Evolutionary conservation across 345 rosid genomes (phyloP).

Genomic region (Salix brachista): DNA sequence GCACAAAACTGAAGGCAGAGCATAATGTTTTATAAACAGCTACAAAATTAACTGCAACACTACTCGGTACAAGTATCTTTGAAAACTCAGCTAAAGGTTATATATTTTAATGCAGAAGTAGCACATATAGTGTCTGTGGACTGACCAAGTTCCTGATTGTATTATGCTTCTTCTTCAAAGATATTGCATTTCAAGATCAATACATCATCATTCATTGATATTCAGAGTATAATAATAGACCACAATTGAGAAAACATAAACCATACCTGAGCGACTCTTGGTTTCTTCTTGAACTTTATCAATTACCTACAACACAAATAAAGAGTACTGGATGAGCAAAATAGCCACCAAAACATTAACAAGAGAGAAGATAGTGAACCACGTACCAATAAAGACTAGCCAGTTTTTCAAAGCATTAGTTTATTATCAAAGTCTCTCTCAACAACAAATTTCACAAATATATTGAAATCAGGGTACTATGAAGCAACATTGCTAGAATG

Average conservation of each 20-base stretch:
- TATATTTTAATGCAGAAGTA: background rate
- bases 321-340: constrained; percentile 7
- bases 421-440: background rate
- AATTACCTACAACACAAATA: constrained; percentile 53
- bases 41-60: background rate
- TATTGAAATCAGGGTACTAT: background rate
- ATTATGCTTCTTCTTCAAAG: background rate
- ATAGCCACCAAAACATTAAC: background rate
- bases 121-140: background rate
- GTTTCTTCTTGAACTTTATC: constrained; percentile 86
- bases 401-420: background rate
- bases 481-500: background rate
- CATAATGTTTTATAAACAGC: background rate
- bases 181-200: background rate
- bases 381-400: background rate
- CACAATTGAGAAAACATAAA: background rate
- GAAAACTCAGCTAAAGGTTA: background rate
- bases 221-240: background rate
- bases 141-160: background rate
- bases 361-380: background rate
- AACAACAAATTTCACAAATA: background rate
- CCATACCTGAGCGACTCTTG: constrained; percentile 61
- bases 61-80: background rate
- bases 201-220: background rate
- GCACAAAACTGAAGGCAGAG: background rate